phyloP scores from a whole-genome alignment of 306 rosid species.

The Dryas octopetala region DNA sequence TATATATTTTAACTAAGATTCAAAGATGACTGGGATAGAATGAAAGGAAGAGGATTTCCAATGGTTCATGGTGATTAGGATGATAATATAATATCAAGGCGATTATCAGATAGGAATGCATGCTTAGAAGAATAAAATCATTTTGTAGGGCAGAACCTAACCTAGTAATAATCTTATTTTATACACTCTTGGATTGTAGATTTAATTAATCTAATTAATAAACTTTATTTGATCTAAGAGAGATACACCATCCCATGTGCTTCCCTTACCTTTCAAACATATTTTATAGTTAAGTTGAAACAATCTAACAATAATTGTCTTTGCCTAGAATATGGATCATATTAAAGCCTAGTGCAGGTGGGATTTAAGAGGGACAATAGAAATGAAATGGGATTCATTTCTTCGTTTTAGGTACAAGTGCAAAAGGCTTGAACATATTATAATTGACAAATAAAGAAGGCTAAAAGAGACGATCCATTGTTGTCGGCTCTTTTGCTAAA shows the following conservation, averaged over 20 bases:
- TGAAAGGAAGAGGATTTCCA: constrained; percentile 18
- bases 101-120: constrained; percentile 40
- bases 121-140: constrained; percentile 53
- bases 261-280: constrained; percentile 36
- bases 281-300: constrained; percentile 17
- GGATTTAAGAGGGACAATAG: constrained; percentile 21
- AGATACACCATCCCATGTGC: constrained; percentile 68
- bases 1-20: neutral
- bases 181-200: constrained; percentile 22
- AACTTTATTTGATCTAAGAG: constrained; percentile 39
- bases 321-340: constrained; percentile 31
- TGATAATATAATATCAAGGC: constrained; percentile 31
- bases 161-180: constrained; percentile 38
- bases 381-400: constrained; percentile 32
- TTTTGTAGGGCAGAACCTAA: constrained; percentile 47
- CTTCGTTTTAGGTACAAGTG: constrained; percentile 27
- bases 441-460: constrained; percentile 12
- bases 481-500: constrained; percentile 1
- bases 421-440: constrained; percentile 31
- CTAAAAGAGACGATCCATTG: constrained; percentile 27
- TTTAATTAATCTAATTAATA: constrained; percentile 20
- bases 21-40: constrained; percentile 14
- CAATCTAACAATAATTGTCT: constrained; percentile 21
- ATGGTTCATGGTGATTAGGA: constrained; percentile 24
- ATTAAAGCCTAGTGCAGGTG: constrained; percentile 27